Evolutionary conservation across 176 grass and related monocot genomes (phyloP), one percentile per base, ranked within the genome.

Genomic region (Thalia dealbata): DNA sequence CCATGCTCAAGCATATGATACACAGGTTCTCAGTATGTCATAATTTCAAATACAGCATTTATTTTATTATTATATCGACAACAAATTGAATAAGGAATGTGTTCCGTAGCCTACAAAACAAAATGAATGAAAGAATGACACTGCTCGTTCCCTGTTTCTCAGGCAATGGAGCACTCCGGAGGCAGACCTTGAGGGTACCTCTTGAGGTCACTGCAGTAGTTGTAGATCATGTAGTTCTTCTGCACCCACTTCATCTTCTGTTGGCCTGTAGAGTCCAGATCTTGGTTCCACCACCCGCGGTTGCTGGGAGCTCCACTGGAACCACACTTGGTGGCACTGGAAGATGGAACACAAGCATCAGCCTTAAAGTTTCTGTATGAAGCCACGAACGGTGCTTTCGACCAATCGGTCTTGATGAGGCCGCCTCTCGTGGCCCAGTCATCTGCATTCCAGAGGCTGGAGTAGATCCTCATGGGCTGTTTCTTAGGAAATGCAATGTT

Each of bases 221-320:
- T 65, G 62, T 65, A 65, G 62, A 65, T 32, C 62, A 65, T 65
- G 26, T 65, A 65, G 62, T 65, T 65, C 28, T 32, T 28, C 62
- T 65, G 62, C 62, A 65, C 62, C 62, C 62, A 65, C 28, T 35
- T 35, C 62, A 65, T 65, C 62, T 14, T 65, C 27, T 65, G 14
- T 35, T 65, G 62, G 62, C 28, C 62, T 30, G 62, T 65, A 29
- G 28, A 65, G 16, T 65, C 62, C 26, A 65, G 12, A 14, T 65
- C 62, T 32, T 65, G 62, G 16, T 65, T 65, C 62, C 26, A 65
- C 62, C 62, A 65, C 29, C 62, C 62, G 16, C 3, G 30, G 27
- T 65, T 65, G 28, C 45, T 48, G 28, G 62, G 26, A 65, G 62
- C 62, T 32, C n/a, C 62, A 32, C 35, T 65, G 14, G 28, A 32